Percentiles rank a stretch among this genome's conserved stretches.
phyloP scores from a whole-genome alignment of 129 eudicot genomes.

The Sambucus nigra region DNA sequence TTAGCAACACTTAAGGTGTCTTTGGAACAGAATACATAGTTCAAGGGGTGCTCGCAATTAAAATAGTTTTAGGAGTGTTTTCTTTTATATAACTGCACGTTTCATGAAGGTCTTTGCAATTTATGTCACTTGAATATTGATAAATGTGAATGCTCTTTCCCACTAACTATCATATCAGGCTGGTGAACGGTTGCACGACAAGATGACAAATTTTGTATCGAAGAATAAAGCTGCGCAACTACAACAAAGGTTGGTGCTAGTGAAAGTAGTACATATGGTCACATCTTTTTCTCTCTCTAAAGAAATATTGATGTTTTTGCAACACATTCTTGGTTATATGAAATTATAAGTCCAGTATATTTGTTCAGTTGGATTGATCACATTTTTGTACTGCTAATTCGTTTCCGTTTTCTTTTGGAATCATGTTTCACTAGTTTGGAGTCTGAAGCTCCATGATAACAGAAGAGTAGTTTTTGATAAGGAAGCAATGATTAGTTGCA shows the following conservation, averaged over 20 bases:
- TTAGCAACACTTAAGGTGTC: too few relatives aligned
- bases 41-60: too few relatives aligned
- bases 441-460: too few relatives aligned
- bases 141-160: constrained; percentile 12
- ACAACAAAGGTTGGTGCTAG: constrained; percentile 58
- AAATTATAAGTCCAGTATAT: neutral
- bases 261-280: constrained; percentile 1
- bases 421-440: too few relatives aligned
- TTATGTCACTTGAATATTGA: too few relatives aligned
- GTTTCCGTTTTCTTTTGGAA: too few relatives aligned
- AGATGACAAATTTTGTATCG: constrained; percentile 70
- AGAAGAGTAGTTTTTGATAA: too few relatives aligned
- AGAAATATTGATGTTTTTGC: neutral
- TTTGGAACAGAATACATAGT: too few relatives aligned
- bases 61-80: too few relatives aligned
- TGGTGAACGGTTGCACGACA: constrained; percentile 73
- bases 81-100: too few relatives aligned
- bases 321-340: neutral
- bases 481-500: too few relatives aligned
- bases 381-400: too few relatives aligned
- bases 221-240: constrained; percentile 91
- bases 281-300: neutral
- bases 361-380: neutral
- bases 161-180: constrained; percentile 56
- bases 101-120: neutral